These are phyloP conservation scores for Stevia rebaudiana DNA, from an alignment of 140 eudicot genomes.

Conservation along the genomic window DNA sequence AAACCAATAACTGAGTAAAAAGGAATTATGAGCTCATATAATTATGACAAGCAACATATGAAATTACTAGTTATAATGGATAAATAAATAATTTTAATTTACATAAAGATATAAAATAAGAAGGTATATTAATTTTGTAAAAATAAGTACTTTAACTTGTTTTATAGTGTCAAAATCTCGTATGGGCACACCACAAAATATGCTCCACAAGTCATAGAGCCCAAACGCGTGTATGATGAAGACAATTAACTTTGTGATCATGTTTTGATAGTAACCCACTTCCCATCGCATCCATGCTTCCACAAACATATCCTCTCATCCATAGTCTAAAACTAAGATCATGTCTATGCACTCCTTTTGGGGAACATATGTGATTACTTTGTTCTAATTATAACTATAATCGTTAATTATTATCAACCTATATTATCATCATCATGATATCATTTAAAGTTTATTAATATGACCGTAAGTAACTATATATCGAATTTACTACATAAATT, in stretches of 20 bases:
- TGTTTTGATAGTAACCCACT: slow-evolving; percentile 1
- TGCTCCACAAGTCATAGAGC: neutral
- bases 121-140: neutral
- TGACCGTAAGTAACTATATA: neutral
- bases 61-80: too few relatives aligned
- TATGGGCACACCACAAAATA: slow-evolving; percentile 1
- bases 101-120: neutral
- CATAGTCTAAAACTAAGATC: neutral
- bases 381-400: neutral
- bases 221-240: neutral
- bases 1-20: too few relatives aligned
- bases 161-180: neutral
- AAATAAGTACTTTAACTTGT: neutral
- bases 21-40: too few relatives aligned
- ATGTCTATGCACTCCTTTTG: neutral
- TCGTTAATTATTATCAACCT: too few relatives aligned
- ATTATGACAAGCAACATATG: too few relatives aligned
- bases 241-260: slow-evolving; percentile 2
- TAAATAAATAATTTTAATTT: neutral
- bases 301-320: neutral
- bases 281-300: slow-evolving; percentile 2
- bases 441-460: neutral
- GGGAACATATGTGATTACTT: slow-evolving; percentile 7
- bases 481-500: too few relatives aligned
- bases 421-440: neutral